Evolutionary conservation across 1,139 yeast genomes (phyloP), one percentile per base, ranked within the genome.

Genomic region (Suhomyces choctaworum): DNA sequence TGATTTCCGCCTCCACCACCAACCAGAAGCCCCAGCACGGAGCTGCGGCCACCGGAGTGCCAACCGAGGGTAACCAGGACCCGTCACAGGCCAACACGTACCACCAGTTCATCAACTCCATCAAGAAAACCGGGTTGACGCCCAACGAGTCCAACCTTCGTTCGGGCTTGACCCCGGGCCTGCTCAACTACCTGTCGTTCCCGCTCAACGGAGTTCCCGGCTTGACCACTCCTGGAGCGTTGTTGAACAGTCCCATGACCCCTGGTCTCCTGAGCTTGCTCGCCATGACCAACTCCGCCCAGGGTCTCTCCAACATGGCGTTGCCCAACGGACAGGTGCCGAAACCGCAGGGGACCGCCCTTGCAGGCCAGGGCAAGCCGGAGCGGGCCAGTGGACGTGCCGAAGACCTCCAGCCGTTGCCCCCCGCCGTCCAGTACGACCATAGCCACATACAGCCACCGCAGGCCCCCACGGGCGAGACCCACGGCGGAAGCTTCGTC

Each of bases 121-220:
- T 62, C 37, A 58, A 73, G 22, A 73, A 80, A 46, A 66, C 82
- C 0, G 89, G 87, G 0, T 60, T 82, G 27, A 80, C 88, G 0
- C 88, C 90, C 5, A 82, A 79, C 54, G 89, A 82, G 51, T 76
- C 84, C 4, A 70, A 76, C 35, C 44, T 82, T 30, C 66, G 92
- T 42, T 69, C 85, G 0, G 90, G 90, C 0, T 56, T 82, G 23
- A 39, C 46, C 24, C 79, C 79, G 1, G 71, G 72, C 2, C 62
- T 64, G 32, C 27, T 39, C 20, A 36, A 30, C 25, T 36, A 32
- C 22, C 25, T 40, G 15, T 34, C 37, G 17, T 42, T 42, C 9
- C 37, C 40, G 4, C 34, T 40, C 21, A 64, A 56, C 16, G 54
- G 51, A 33, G 57, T 60, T 6, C 70, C 67, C 1, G 76, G 75